Evolutionary conservation across 257 asterid genomes (phyloP), one percentile per base, ranked within the genome.

Genomic region (Lavandula angustifolia): DNA sequence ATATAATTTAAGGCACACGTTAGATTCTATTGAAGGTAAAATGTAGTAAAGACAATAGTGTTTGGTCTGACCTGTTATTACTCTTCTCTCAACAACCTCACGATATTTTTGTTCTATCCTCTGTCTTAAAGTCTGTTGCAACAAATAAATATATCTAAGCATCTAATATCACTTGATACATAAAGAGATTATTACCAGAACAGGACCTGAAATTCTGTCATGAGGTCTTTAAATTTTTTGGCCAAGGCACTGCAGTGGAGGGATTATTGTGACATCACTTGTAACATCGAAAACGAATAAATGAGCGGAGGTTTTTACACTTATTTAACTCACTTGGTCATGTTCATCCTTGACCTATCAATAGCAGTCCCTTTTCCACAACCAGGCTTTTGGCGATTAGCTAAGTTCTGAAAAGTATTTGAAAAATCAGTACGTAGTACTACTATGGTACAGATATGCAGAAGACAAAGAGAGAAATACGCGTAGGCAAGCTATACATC

Each of bases 81-180:
- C 96, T 75, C 97, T 81, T 76, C 96, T 78, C 80, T 90, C 97
- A 13, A 90, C 95, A 40, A 87, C 95, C 79, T 90, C 97, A 3
- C 97, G 97, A 77, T 90, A 90, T 66, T 90, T 95, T 7, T 87
- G 85, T 47, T 90, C 96, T 14, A 90, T 84, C 68, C 74, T 80
- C 72, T 84, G 92, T 48, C 97, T 85, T 73, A 90, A 66, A 14
- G 79, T 74, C 97, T 90, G 75, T 66, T 1, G 68, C 54, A 51
- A 43, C 27, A 68, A 74, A 46, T 33, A 3, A 49, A 40, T 17
- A 37, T 29, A 60, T 16, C 52, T 38, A 29, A 61, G 55, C 62
- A 31, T 4, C 60, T 49, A 54, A 10, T 1, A 54, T 5, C 4
- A 27, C 7, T 31, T 31, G 22, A 78, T 42, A 65, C 4, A 7